phyloP scores from a whole-genome alignment of 768 basidiomycete genomes.

The Rhizopogon rudus region DNA sequence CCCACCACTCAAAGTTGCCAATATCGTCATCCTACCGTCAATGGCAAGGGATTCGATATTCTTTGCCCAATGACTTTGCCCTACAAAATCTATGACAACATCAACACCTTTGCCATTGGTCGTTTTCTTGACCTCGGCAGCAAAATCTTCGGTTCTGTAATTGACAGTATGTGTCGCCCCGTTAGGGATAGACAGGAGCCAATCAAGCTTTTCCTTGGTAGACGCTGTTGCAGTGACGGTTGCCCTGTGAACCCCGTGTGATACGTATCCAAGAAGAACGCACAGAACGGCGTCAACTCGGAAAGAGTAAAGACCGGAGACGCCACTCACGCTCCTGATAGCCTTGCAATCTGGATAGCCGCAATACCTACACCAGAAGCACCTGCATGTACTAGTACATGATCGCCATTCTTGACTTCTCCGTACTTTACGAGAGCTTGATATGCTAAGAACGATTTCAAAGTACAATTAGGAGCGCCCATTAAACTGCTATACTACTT shows the following conservation, averaged over 20 bases:
- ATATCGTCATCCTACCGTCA: slow-evolving; percentile 72
- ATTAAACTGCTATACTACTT: slow-evolving; percentile 11
- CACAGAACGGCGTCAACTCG: neutral
- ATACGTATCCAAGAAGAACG: slow-evolving; percentile 5
- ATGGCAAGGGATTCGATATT: slow-evolving; percentile 66
- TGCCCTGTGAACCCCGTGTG: slow-evolving; percentile 32
- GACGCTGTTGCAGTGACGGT: slow-evolving; percentile 86
- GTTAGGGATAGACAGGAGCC: slow-evolving; percentile 59
- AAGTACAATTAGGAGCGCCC: neutral
- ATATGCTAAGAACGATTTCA: slow-evolving; percentile 37
- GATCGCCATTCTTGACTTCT: slow-evolving; percentile 60
- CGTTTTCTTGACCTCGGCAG: slow-evolving; percentile 60
- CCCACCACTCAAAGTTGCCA: slow-evolving; percentile 64
- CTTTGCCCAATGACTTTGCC: slow-evolving; percentile 65
- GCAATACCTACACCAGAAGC: slow-evolving; percentile 89
- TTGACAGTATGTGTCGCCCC: slow-evolving; percentile 77
- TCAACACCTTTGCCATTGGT: slow-evolving; percentile 73
- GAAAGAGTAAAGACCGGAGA: neutral
- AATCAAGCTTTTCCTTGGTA: slow-evolving; percentile 75
- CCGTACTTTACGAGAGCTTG: slow-evolving; percentile 65
- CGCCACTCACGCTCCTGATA: slow-evolving; percentile 61
- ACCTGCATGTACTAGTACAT: slow-evolving; percentile 86
- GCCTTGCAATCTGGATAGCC: slow-evolving; percentile 80
- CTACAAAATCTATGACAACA: slow-evolving; percentile 83
- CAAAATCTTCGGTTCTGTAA: slow-evolving; percentile 83